These are phyloP conservation scores for Coniophora puteana DNA, from an alignment of 1,284 basidiomycete species.

Conservation along the genomic window DNA sequence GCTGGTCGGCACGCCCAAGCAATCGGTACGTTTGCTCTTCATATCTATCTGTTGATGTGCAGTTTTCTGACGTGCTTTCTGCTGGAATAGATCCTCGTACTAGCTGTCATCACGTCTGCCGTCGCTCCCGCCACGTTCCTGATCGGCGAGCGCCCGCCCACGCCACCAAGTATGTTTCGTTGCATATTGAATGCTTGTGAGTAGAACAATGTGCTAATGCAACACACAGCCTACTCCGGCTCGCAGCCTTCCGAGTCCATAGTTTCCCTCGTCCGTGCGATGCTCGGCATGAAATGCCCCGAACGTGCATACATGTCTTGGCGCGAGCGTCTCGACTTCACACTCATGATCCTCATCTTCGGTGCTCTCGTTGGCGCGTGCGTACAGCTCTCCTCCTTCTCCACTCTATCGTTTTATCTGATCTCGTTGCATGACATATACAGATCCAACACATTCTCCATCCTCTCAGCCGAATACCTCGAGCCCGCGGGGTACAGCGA, in stretches of 20 bases:
- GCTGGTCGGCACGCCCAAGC: conserved; percentile 44
- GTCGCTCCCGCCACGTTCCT: conserved; percentile 53
- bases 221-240: conserved; percentile 55
- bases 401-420: too few relatives aligned
- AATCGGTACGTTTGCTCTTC: conserved; percentile 46
- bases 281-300: conserved; percentile 42
- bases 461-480: conserved; percentile 64
- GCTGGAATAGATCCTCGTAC: conserved; percentile 52
- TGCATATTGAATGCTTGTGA: background rate
- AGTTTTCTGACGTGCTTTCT: too few relatives aligned
- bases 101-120: conserved; percentile 65
- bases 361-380: conserved; percentile 62
- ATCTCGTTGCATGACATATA: conserved; percentile 30
- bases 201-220: background rate
- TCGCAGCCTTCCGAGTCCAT: conserved; percentile 54
- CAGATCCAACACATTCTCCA: conserved; percentile 50
- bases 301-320: conserved; percentile 47
- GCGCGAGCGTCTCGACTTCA: conserved; percentile 67
- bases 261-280: conserved; percentile 48
- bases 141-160: conserved; percentile 57
- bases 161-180: conserved; percentile 62
- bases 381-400: too few relatives aligned
- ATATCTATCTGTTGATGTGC: too few relatives aligned
- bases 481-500: conserved; percentile 73
- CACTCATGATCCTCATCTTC: conserved; percentile 55